phyloP scores from a whole-genome alignment of 345 rosid genomes.

The Citrus reticulata region DNA sequence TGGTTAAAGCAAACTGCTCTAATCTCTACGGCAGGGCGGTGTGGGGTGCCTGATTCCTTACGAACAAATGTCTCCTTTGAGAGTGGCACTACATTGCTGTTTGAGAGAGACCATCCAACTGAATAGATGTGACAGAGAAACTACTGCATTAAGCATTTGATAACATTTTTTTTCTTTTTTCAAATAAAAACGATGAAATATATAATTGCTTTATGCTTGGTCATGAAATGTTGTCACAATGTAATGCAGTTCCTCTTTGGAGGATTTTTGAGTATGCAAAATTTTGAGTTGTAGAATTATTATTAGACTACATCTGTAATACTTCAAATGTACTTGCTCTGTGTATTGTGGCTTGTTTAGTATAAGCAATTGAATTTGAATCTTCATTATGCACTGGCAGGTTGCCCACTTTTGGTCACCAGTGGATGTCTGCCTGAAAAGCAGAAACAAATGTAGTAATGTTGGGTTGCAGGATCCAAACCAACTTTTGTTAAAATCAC shows the following conservation, averaged over 20 bases:
- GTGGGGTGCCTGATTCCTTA: constrained; percentile 18
- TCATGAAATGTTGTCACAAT: background rate
- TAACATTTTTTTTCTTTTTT: no score
- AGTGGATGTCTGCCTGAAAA: constrained; percentile 29
- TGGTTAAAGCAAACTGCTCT: background rate
- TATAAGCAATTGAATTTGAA: constrained; percentile 3
- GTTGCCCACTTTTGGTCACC: background rate
- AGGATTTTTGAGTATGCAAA: background rate
- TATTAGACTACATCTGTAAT: background rate
- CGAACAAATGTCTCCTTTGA: constrained; percentile 12
- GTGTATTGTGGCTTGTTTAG: background rate
- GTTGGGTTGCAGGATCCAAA: constrained; percentile 48
- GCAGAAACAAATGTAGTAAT: constrained; percentile 27
- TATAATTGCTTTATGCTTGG: background rate
- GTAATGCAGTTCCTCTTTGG: background rate
- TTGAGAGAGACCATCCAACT: background rate
- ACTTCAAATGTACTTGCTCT: background rate
- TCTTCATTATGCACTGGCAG: background rate
- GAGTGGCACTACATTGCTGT: background rate
- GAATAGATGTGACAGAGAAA: background rate
- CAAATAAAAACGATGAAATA: background rate
- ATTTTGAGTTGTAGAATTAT: background rate
- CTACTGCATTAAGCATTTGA: background rate
- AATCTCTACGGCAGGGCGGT: constrained; percentile 11
- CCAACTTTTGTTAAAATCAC: constrained; percentile 38